A percentile compares a stretch with the other conserved stretches of the same genome.
Conservation (phyloP, 2,329 filamentous ascomycete genomes). For the Pseudocercospora fijiensis region DNA sequence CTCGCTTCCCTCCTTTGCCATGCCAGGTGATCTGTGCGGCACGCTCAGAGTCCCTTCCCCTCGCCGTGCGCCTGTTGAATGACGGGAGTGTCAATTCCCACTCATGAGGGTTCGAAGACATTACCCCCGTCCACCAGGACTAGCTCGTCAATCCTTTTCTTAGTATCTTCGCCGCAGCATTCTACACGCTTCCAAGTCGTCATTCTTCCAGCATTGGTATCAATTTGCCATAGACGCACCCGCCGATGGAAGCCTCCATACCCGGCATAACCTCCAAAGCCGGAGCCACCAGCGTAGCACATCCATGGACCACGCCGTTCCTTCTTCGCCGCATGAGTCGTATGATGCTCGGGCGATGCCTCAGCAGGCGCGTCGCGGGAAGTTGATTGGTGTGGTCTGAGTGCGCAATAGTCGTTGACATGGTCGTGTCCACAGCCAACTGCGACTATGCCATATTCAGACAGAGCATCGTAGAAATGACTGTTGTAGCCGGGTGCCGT, state of each 20-base stretch:
- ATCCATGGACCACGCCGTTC: conserved; percentile 68
- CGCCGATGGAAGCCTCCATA: conserved; percentile 83
- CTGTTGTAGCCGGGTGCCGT: conserved; percentile 89
- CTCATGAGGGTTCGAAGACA: conserved; percentile 43
- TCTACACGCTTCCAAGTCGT: conserved; percentile 91
- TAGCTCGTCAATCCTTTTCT: conserved; percentile 57
- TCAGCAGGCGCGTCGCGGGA: conserved; percentile 13
- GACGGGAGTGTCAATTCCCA: background rate
- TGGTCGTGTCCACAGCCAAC: conserved; percentile 95
- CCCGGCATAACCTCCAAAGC: conserved; percentile 92
- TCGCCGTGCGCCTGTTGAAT: background rate
- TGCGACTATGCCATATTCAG: conserved; percentile 80
- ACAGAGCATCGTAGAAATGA: conserved; percentile 85
- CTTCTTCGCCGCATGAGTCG: conserved; percentile 17
- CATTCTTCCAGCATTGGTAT: conserved; percentile 85
- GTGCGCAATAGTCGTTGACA: conserved; percentile 91
- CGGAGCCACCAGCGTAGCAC: conserved; percentile 91
- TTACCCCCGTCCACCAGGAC: conserved; percentile 61
- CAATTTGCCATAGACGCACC: conserved; percentile 85
- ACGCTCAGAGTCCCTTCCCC: background rate
- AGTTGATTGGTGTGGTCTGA: conserved; percentile 44
- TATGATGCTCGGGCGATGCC: conserved; percentile 7
- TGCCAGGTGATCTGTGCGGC: conserved; percentile 11
- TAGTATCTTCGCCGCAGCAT: conserved; percentile 51
- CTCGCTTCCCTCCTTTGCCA: conserved; percentile 8